Percentiles rank a stretch among this genome's conserved stretches.
Conservation (phyloP, 768 basidiomycete genomes). For the Suillus paluster region DNA sequence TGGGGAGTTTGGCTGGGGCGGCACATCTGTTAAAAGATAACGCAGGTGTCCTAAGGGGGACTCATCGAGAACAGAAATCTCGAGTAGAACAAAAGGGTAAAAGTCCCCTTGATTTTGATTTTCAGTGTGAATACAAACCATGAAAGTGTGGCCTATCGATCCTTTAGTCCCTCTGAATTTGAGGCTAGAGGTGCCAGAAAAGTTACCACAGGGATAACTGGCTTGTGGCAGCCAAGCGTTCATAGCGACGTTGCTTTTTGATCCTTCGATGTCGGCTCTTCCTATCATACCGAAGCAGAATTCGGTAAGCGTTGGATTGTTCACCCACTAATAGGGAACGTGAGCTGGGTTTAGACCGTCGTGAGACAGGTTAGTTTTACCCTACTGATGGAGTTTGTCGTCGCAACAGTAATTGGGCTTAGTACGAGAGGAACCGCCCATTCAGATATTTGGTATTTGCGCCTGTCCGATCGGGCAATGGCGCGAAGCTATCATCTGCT, state of each 20-base stretch:
- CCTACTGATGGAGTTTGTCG: slow-evolving; percentile 74
- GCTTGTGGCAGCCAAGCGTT: slow-evolving; percentile 84
- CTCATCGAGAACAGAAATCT: slow-evolving; percentile 83
- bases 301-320: slow-evolving; percentile 82
- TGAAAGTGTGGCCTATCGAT: slow-evolving; percentile 86
- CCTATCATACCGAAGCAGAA: slow-evolving; percentile 83
- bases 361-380: slow-evolving; percentile 88
- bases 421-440: slow-evolving; percentile 84
- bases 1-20: slow-evolving; percentile 84
- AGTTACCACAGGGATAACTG: slow-evolving; percentile 81
- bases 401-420: slow-evolving; percentile 79
- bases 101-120: slow-evolving; percentile 83
- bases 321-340: slow-evolving; percentile 82
- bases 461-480: slow-evolving; percentile 79
- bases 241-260: slow-evolving; percentile 85
- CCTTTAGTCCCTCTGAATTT: slow-evolving; percentile 81
- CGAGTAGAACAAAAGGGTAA: slow-evolving; percentile 79
- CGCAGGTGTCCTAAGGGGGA: slow-evolving; percentile 80
- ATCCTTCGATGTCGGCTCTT: slow-evolving; percentile 84
- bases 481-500: slow-evolving; percentile 80
- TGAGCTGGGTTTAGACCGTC: slow-evolving; percentile 84
- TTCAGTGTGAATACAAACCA: slow-evolving; percentile 82
- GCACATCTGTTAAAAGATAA: slow-evolving; percentile 83
- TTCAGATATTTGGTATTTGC: slow-evolving; percentile 86
- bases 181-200: slow-evolving; percentile 83